A percentile compares a stretch with the other conserved stretches of the same genome.
phyloP scores from a whole-genome alignment of 2,329 filamentous ascomycete genomes.

The Pseudogymnoascus sp. region DNA sequence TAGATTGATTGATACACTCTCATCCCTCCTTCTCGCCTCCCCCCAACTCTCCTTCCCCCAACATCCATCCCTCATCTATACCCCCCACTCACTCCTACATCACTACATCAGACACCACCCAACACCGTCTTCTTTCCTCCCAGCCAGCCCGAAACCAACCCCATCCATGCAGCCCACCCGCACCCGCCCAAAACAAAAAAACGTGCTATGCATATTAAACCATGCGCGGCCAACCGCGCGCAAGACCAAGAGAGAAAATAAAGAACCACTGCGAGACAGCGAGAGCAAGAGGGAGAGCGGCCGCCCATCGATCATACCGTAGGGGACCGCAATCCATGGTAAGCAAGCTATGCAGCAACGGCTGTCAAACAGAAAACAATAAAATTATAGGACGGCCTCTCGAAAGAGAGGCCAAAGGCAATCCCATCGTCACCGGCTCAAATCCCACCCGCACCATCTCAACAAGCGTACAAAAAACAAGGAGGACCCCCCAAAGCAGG shows the following conservation, averaged over 20 bases:
- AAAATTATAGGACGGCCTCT: not conserved
- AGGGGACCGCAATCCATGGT: not conserved
- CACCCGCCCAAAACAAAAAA: slow-evolving; percentile 2
- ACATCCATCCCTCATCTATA: not conserved
- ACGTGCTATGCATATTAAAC: slow-evolving; percentile 7
- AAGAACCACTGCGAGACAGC: not conserved
- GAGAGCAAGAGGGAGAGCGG: not conserved
- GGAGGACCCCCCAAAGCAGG: not conserved
- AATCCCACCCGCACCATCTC: not conserved
- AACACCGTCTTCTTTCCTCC: not conserved
- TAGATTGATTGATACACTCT: slow-evolving; percentile 5
- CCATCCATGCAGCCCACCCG: not conserved
- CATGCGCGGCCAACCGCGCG: not conserved
- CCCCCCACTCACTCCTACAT: not conserved
- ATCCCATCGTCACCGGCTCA: not conserved
- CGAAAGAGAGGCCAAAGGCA: not conserved
- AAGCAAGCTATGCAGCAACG: slow-evolving; percentile 2
- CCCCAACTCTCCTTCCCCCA: not conserved
- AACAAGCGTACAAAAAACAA: slow-evolving; percentile 1
- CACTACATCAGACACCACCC: not conserved
- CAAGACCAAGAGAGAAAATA: not conserved
- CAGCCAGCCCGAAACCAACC: not conserved
- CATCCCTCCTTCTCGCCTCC: not conserved
- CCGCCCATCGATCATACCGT: not conserved
- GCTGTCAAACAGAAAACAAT: slow-evolving; percentile 4